A percentile compares a stretch with the other conserved stretches of the same genome.
These are phyloP conservation scores for Septoria linicola DNA, from an alignment of 2,329 filamentous ascomycete species.

Conservation along the genomic window DNA sequence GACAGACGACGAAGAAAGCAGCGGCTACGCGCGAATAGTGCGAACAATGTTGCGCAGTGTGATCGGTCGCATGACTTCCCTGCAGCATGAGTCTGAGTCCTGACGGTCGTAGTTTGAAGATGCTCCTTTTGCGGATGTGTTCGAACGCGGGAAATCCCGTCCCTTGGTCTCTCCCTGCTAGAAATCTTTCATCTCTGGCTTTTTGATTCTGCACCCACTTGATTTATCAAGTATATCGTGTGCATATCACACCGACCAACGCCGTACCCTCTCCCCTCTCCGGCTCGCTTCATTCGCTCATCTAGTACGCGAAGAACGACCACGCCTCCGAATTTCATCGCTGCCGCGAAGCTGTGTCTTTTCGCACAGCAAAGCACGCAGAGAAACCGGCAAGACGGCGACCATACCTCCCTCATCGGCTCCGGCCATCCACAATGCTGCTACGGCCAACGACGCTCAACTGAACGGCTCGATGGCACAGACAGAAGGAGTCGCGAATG, in stretches of 20 bases:
- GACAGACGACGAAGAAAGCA: too few relatives aligned
- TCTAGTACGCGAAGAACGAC: constrained; percentile 39
- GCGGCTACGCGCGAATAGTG: too few relatives aligned
- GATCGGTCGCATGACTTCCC: neutral
- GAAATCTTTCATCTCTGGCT: neutral
- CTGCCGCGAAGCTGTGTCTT: constrained; percentile 50
- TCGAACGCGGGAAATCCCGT: too few relatives aligned
- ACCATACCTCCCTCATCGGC: constrained; percentile 54
- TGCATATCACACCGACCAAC: neutral
- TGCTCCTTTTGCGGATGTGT: too few relatives aligned
- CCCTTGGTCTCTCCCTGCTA: too few relatives aligned
- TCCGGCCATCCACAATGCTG: constrained; percentile 47
- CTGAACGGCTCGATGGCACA: constrained; percentile 70
- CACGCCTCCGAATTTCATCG: constrained; percentile 53
- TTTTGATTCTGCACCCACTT: too few relatives aligned
- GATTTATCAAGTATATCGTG: too few relatives aligned
- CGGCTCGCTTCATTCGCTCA: constrained; percentile 1
- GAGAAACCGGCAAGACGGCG: constrained; percentile 57
- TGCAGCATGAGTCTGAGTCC: constrained; percentile 1
- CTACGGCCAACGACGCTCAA: constrained; percentile 65
- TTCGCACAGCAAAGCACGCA: constrained; percentile 56
- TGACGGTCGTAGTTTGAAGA: too few relatives aligned
- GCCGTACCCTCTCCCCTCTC: too few relatives aligned
- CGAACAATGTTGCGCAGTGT: neutral
- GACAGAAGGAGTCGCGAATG: constrained; percentile 64